These are phyloP conservation scores for Miscanthus lutarioriparius DNA, from an alignment of 176 grass and related monocot genomes.

Conservation along the genomic window DNA sequence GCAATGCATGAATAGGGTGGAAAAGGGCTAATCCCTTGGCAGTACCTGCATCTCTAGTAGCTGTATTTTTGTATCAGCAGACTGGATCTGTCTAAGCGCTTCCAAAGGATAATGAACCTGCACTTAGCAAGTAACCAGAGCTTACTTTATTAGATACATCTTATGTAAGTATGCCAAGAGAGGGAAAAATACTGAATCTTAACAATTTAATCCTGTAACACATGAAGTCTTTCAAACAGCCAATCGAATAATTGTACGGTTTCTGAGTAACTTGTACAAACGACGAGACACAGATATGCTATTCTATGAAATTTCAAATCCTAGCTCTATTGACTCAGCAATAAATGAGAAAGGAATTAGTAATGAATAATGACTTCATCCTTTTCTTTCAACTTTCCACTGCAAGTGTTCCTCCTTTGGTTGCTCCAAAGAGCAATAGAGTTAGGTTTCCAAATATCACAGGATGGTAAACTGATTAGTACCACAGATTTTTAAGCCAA, in stretches of 20 bases:
- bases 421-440: slow-evolving; percentile 1
- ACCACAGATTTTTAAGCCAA: neutral
- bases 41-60: slow-evolving; percentile 83
- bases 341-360: neutral
- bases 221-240: neutral
- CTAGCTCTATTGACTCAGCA: neutral
- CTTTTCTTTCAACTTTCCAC: slow-evolving; percentile 6
- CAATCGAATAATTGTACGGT: neutral
- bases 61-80: slow-evolving; percentile 54
- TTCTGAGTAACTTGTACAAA: slow-evolving; percentile 3
- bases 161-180: slow-evolving; percentile 14
- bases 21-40: neutral
- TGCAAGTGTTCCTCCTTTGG: neutral
- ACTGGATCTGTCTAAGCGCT: slow-evolving; percentile 69
- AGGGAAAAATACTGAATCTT: slow-evolving; percentile 13
- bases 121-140: slow-evolving; percentile 29
- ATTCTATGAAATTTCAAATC: neutral
- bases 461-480: neutral
- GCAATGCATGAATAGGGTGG: slow-evolving; percentile 1
- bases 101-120: slow-evolving; percentile 93
- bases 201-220: slow-evolving; percentile 12
- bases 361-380: neutral
- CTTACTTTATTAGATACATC: slow-evolving; percentile 5
- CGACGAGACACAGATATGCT: neutral
- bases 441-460: neutral